phyloP scores from a whole-genome alignment of 306 rosid genomes.

The Quercus mongolica region DNA sequence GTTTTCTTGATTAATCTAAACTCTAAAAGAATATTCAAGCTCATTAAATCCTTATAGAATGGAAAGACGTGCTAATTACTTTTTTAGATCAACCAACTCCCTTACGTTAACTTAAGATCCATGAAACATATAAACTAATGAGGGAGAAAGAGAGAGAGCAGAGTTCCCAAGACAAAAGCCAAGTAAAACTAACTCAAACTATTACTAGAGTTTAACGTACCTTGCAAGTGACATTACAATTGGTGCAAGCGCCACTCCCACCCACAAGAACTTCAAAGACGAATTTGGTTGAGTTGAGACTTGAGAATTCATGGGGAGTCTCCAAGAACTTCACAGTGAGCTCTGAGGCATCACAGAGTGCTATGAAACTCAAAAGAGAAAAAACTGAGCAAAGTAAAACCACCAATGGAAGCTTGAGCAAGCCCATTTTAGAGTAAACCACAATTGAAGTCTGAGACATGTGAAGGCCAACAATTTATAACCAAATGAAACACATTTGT shows the following conservation, averaged over 20 bases:
- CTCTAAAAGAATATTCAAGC: no score
- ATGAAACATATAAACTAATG: background rate
- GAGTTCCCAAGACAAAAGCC: background rate
- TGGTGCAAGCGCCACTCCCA: constrained; percentile 36
- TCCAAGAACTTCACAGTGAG: constrained; percentile 64
- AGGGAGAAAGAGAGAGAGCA: background rate
- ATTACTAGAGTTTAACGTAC: constrained; percentile 31
- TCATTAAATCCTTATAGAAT: no score
- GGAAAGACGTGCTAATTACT: background rate
- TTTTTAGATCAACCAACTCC: background rate
- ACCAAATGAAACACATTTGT: constrained; percentile 25
- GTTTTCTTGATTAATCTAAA: background rate
- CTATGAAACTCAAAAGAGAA: constrained; percentile 35
- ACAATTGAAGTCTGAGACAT: background rate
- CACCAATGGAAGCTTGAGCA: constrained; percentile 28
- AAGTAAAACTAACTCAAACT: background rate
- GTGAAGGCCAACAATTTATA: constrained; percentile 13
- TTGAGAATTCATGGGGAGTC: constrained; percentile 70
- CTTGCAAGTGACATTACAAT: constrained; percentile 74
- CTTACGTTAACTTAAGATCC: background rate
- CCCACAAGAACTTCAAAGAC: constrained; percentile 48
- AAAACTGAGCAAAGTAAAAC: constrained; percentile 37
- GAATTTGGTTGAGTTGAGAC: constrained; percentile 64
- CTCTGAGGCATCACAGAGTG: constrained; percentile 42
- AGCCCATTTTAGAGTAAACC: constrained; percentile 41